These are phyloP conservation scores for Serendipita sp. DNA, from an alignment of 768 basidiomycete genomes.

Conservation along the genomic window DNA sequence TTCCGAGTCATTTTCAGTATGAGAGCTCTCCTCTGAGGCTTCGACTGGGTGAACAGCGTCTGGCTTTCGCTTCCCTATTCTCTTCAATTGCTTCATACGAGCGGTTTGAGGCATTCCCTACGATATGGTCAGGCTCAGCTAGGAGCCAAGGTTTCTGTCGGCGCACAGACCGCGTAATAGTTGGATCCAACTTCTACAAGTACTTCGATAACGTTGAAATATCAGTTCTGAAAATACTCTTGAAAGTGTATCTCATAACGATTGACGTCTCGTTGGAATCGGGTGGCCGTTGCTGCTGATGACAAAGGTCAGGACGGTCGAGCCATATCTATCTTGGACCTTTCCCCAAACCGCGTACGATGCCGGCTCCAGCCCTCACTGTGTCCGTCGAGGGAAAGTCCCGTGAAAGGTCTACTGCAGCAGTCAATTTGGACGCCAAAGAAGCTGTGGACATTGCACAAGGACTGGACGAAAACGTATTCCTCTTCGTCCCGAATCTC, in stretches of 20 bases:
- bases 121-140: no score
- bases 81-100: background rate
- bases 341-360: background rate
- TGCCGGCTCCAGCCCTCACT: background rate
- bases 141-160: no score
- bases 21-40: background rate
- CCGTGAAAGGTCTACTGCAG: background rate
- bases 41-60: background rate
- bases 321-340: background rate
- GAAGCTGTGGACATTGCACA: conserved; percentile 77
- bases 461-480: conserved; percentile 86
- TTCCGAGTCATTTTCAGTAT: background rate
- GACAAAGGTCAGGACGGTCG: background rate
- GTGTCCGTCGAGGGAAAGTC: background rate
- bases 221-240: no score
- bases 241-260: no score
- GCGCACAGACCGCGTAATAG: no score
- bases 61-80: background rate
- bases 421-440: conserved; percentile 46
- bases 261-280: no score
- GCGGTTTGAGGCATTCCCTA: background rate
- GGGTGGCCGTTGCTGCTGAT: background rate
- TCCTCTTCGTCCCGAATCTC: conserved; percentile 91
- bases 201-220: no score
- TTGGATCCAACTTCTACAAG: no score